These are phyloP conservation scores for Trichoderma afroharzianum DNA, from an alignment of 2,329 filamentous ascomycete genomes.

Conservation along the genomic window DNA sequence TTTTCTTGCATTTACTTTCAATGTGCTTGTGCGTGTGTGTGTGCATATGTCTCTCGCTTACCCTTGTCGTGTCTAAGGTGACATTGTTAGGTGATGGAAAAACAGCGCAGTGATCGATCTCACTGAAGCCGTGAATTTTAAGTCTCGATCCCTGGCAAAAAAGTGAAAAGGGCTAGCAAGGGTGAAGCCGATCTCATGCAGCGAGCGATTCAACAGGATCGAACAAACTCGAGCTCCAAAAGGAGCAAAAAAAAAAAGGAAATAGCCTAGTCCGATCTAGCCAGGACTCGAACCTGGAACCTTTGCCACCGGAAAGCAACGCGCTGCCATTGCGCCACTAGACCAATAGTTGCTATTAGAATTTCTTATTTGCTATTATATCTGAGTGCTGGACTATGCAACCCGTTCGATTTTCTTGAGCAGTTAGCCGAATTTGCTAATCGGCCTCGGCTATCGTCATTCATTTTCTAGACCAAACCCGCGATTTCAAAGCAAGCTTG, in stretches of 20 bases:
- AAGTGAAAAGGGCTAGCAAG: not conserved
- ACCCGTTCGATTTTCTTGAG: not conserved
- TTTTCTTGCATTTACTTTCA: not conserved
- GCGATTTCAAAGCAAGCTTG: not conserved
- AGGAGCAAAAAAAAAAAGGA: not conserved
- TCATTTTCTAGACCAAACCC: not conserved
- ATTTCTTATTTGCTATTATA: not conserved
- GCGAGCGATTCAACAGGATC: not conserved
- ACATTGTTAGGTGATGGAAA: not conserved
- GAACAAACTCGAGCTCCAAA: not conserved
- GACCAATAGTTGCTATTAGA: not conserved
- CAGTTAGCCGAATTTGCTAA: not conserved
- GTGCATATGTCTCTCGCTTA: not conserved
- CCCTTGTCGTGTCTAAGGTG: not conserved
- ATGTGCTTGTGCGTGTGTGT: not conserved
- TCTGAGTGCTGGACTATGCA: not conserved
- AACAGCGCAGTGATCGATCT: not conserved
- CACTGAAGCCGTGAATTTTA: not conserved
- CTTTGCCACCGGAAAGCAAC: slow-evolving; percentile 36
- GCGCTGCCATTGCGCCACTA: slow-evolving; percentile 20
- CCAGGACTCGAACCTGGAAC: slow-evolving; percentile 36
- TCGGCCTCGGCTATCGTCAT: not conserved
- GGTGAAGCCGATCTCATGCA: not conserved
- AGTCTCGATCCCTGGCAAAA: not conserved
- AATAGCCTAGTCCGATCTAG: slow-evolving; percentile 23